These are phyloP conservation scores for Hypsizygus marmoreus DNA, from an alignment of 768 basidiomycete genomes.

Conservation along the genomic window DNA sequence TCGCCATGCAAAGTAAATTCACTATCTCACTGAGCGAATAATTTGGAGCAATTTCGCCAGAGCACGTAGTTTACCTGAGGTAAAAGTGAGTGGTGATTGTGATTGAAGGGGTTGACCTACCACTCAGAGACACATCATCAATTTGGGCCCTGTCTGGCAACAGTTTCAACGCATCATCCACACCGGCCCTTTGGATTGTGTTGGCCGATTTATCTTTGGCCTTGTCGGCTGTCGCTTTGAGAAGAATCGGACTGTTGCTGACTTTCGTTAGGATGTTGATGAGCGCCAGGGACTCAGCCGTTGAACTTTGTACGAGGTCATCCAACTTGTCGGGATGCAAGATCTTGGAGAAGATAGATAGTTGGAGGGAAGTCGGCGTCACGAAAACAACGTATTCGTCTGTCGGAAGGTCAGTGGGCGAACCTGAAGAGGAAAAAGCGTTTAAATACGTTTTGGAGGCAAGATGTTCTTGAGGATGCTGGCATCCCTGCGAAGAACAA, in stretches of 20 bases:
- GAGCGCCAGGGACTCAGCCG: slow-evolving; percentile 76
- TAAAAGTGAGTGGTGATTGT: slow-evolving; percentile 4
- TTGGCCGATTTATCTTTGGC: slow-evolving; percentile 44
- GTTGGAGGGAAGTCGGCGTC: slow-evolving; percentile 81
- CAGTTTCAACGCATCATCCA: slow-evolving; percentile 62
- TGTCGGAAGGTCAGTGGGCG: slow-evolving; percentile 28
- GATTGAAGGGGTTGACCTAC: slow-evolving; percentile 40
- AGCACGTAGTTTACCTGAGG: slow-evolving; percentile 71
- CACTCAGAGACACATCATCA: slow-evolving; percentile 79
- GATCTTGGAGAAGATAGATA: slow-evolving; percentile 75
- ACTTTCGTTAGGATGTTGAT: slow-evolving; percentile 86
- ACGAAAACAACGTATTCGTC: slow-evolving; percentile 99
- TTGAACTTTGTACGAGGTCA: slow-evolving; percentile 67
- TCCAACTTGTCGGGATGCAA: slow-evolving; percentile 72
- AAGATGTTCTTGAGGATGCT: slow-evolving; percentile 79
- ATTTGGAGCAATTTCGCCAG: slow-evolving; percentile 63
- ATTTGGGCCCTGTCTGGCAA: slow-evolving; percentile 61
- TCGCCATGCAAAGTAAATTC: neutral
- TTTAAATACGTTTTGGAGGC: slow-evolving; percentile 79
- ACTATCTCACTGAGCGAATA: slow-evolving; percentile 53
- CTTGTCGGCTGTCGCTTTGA: slow-evolving; percentile 77
- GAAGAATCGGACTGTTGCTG: slow-evolving; percentile 87
- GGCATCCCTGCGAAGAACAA: slow-evolving; percentile 89
- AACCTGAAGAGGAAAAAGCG: neutral
- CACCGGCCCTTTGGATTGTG: slow-evolving; percentile 45